Percentiles rank a stretch among this genome's conserved stretches.
These are phyloP conservation scores for Cyclotella sp. DNA, from an alignment of 108 stramenopile genomes.

Conservation along the genomic window DNA sequence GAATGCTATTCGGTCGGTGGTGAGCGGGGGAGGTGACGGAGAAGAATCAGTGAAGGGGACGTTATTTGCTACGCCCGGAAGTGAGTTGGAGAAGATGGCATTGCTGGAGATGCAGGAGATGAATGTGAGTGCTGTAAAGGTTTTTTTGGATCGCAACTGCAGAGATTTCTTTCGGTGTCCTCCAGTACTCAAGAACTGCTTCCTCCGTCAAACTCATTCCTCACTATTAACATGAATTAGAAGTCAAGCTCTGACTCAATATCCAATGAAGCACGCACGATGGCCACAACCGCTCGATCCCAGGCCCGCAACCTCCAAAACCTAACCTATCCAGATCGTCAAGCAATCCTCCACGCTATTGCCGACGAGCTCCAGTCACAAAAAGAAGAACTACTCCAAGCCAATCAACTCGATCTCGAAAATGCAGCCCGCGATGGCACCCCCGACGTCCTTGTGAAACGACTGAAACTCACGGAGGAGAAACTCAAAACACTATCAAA, in stretches of 20 bases:
- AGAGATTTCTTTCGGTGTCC: not conserved
- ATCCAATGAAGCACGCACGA: slow-evolving; percentile 68
- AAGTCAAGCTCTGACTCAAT: slow-evolving; percentile 38
- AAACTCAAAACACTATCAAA: slow-evolving; percentile 89
- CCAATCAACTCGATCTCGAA: slow-evolving; percentile 89
- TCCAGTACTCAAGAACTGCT: not conserved
- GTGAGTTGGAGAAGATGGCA: slow-evolving; percentile 76
- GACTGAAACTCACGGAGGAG: slow-evolving; percentile 88
- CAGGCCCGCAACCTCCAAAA: slow-evolving; percentile 88
- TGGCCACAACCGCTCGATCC: slow-evolving; percentile 69
- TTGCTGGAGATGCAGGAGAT: slow-evolving; percentile 60
- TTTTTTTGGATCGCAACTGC: not conserved
- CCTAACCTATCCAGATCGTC: slow-evolving; percentile 69
- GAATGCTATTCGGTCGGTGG: slow-evolving; percentile 78
- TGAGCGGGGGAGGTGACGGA: slow-evolving; percentile 36
- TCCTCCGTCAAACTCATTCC: not conserved
- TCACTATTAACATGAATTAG: not conserved
- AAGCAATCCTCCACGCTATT: slow-evolving; percentile 82
- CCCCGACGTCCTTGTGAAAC: slow-evolving; percentile 68
- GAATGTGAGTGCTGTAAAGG: slow-evolving; percentile 28
- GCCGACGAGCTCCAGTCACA: slow-evolving; percentile 73
- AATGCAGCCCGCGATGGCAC: slow-evolving; percentile 81
- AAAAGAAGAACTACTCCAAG: slow-evolving; percentile 75
- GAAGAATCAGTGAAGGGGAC: slow-evolving; percentile 62
- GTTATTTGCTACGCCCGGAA: slow-evolving; percentile 79